Percentiles rank a stretch among this genome's conserved stretches.
These are phyloP conservation scores for Physcia stellaris DNA, from an alignment of 495 filamentous ascomycete species.

Conservation along the genomic window DNA sequence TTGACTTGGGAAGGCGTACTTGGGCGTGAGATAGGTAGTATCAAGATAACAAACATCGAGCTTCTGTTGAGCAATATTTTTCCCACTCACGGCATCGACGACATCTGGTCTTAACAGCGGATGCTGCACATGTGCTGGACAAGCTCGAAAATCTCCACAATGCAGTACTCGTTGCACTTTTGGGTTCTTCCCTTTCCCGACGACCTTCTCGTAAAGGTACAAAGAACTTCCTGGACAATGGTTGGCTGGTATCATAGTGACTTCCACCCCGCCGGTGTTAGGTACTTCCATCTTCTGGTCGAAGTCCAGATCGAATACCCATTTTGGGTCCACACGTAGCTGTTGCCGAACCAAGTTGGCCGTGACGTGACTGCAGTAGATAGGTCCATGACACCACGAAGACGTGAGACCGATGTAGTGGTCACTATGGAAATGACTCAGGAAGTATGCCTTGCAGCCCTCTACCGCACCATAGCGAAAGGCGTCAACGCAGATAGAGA, in stretches of 20 bases:
- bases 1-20: slow-evolving; percentile 88
- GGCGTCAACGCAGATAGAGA: slow-evolving; percentile 88
- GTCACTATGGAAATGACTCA: slow-evolving; percentile 96
- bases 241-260: slow-evolving; percentile 94
- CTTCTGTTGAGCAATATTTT: slow-evolving; percentile 55
- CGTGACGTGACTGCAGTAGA: slow-evolving; percentile 90
- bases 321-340: slow-evolving; percentile 74
- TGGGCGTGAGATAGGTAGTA: slow-evolving; percentile 91
- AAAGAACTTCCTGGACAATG: slow-evolving; percentile 93
- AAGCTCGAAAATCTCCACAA: slow-evolving; percentile 92
- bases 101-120: slow-evolving; percentile 64
- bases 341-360: slow-evolving; percentile 79
- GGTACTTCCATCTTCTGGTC: slow-evolving; percentile 71
- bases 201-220: slow-evolving; percentile 76
- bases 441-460: slow-evolving; percentile 87
- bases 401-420: slow-evolving; percentile 87
- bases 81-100: slow-evolving; percentile 51
- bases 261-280: slow-evolving; percentile 61
- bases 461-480: slow-evolving; percentile 91
- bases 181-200: slow-evolving; percentile 42
- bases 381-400: slow-evolving; percentile 84
- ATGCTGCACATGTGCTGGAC: slow-evolving; percentile 72
- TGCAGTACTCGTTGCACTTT: slow-evolving; percentile 70
- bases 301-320: slow-evolving; percentile 74
- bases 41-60: slow-evolving; percentile 94